Conservation (phyloP, 352 stramenopile species). For the Pythium rhizo-oryzae region DNA sequence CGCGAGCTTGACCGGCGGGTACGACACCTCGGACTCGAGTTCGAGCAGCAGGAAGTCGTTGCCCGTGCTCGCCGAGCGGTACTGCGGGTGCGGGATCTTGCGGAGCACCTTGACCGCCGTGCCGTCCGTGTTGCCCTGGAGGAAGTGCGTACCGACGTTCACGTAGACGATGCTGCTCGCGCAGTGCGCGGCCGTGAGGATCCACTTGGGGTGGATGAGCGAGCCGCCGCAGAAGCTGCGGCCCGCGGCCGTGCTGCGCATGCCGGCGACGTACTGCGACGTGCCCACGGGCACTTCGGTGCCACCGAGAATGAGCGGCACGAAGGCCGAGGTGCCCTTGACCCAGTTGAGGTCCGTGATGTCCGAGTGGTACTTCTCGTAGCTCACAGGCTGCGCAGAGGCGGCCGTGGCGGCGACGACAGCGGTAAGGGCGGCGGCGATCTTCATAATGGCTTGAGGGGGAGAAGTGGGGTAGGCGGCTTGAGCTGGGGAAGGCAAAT, state of each 20-base stretch:
- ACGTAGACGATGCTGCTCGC: slow-evolving; percentile 24
- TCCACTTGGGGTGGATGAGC: slow-evolving; percentile 35
- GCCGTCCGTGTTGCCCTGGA: slow-evolving; percentile 27
- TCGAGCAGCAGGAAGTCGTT: slow-evolving; percentile 37
- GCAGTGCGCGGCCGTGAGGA: slow-evolving; percentile 40
- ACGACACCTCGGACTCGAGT: slow-evolving; percentile 25
- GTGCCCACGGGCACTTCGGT: slow-evolving; percentile 28
- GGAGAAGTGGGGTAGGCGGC: neutral
- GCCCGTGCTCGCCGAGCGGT: slow-evolving; percentile 19
- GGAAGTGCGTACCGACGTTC: slow-evolving; percentile 34
- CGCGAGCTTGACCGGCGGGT: slow-evolving; percentile 27
- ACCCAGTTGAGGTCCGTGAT: slow-evolving; percentile 21
- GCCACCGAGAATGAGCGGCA: slow-evolving; percentile 28
- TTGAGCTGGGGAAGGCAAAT: slow-evolving; percentile 11
- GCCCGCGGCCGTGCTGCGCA: slow-evolving; percentile 13
- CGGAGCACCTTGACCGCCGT: slow-evolving; percentile 24
- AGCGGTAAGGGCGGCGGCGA: slow-evolving; percentile 13
- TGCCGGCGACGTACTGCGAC: slow-evolving; percentile 23
- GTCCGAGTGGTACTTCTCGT: slow-evolving; percentile 20
- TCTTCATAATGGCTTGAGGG: slow-evolving; percentile 14
- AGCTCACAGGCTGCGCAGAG: slow-evolving; percentile 6
- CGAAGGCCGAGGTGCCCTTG: slow-evolving; percentile 9
- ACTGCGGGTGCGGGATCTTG: slow-evolving; percentile 34
- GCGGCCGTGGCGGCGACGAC: slow-evolving; percentile 7
- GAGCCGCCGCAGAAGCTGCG: slow-evolving; percentile 33